These are phyloP conservation scores for Quercus cerris DNA, from an alignment of 306 rosid genomes.

Conservation along the genomic window DNA sequence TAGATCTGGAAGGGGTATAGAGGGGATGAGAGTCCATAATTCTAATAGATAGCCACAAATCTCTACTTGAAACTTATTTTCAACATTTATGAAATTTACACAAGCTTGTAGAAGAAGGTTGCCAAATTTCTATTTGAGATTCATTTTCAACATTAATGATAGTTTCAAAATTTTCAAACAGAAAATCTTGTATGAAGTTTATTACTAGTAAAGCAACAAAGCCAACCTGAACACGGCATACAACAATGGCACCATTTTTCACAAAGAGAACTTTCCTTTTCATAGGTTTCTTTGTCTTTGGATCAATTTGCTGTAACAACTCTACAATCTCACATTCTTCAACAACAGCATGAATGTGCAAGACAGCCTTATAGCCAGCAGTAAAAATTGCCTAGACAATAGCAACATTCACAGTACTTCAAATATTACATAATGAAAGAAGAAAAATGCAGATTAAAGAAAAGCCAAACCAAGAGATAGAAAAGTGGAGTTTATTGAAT, in stretches of 20 bases:
- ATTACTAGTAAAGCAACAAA: constrained; percentile 8
- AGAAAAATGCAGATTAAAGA: background rate
- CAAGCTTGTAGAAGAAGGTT: background rate
- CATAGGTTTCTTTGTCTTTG: constrained; percentile 81
- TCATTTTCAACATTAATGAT: background rate
- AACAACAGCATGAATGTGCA: constrained; percentile 89
- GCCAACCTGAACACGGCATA: constrained; percentile 89
- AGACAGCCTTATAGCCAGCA: constrained; percentile 97
- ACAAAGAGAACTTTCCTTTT: constrained; percentile 84
- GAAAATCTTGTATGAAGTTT: background rate
- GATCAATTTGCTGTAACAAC: constrained; percentile 84
- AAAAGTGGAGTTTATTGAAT: background rate
- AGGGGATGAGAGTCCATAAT: background rate
- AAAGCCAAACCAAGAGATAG: background rate
- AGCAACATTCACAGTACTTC: constrained; percentile 1
- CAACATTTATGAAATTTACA: background rate
- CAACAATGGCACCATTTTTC: constrained; percentile 79
- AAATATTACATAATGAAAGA: constrained; percentile 8
- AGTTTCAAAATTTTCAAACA: background rate
- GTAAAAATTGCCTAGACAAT: constrained; percentile 85
- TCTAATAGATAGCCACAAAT: background rate
- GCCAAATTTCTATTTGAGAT: background rate
- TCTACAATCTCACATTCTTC: constrained; percentile 99
- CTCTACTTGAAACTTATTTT: background rate
- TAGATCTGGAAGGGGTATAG: background rate